These are phyloP conservation scores for Chrysophaeum taylorii DNA, from an alignment of 352 stramenopile genomes.

Conservation along the genomic window DNA sequence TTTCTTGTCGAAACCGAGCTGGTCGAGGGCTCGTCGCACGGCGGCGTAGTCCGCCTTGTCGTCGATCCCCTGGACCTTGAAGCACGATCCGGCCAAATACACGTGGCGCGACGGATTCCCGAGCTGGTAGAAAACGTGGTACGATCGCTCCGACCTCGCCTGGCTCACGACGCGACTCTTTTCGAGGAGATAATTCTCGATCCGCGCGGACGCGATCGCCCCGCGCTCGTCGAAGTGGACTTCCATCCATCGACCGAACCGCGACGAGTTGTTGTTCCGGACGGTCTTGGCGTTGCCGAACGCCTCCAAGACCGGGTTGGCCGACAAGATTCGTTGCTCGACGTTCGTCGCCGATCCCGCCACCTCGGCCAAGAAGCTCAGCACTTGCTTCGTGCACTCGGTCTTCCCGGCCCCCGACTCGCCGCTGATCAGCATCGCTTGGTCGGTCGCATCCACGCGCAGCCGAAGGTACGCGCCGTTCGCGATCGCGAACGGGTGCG, in stretches of 20 bases:
- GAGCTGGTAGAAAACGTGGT: slow-evolving; percentile 79
- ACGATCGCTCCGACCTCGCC: slow-evolving; percentile 68
- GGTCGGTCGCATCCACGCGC: slow-evolving; percentile 54
- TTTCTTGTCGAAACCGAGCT: slow-evolving; percentile 68
- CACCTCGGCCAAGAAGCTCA: slow-evolving; percentile 82
- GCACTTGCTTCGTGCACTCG: slow-evolving; percentile 80
- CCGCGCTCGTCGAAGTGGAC: slow-evolving; percentile 72
- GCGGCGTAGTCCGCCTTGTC: slow-evolving; percentile 69
- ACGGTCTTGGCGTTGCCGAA: slow-evolving; percentile 93
- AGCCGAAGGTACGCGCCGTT: slow-evolving; percentile 71
- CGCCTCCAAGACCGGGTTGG: slow-evolving; percentile 88
- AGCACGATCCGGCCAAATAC: slow-evolving; percentile 68
- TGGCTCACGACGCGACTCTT: slow-evolving; percentile 72
- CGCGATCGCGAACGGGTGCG: slow-evolving; percentile 77
- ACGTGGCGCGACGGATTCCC: slow-evolving; percentile 58
- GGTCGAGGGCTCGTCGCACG: slow-evolving; percentile 35
- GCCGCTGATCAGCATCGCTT: slow-evolving; percentile 77
- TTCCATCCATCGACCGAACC: slow-evolving; percentile 96
- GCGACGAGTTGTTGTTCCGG: slow-evolving; percentile 88
- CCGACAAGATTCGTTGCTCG: slow-evolving; percentile 67
- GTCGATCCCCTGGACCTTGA: slow-evolving; percentile 60
- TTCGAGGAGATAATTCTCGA: slow-evolving; percentile 80
- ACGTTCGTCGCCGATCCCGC: slow-evolving; percentile 30
- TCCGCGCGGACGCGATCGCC: slow-evolving; percentile 59
- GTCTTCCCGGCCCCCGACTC: slow-evolving; percentile 78